Conservation (phyloP, 2,329 filamentous ascomycete genomes). For the Massarina eburnea region DNA sequence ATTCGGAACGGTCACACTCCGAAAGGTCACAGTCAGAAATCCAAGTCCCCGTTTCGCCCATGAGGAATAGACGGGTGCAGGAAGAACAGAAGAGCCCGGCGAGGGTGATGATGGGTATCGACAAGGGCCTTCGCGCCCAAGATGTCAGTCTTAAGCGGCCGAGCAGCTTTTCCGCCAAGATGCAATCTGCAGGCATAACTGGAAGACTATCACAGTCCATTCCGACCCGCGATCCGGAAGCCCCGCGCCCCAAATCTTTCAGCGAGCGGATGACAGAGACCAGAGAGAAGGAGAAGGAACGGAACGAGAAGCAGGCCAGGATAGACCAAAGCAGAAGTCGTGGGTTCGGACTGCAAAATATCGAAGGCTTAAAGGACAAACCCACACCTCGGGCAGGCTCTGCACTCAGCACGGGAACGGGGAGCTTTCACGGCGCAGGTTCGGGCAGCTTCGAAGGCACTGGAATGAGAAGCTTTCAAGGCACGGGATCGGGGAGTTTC, state of each 20-base stretch:
- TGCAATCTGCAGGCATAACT: constrained; percentile 7
- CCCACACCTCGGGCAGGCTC: constrained; percentile 30
- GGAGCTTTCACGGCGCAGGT: constrained; percentile 21
- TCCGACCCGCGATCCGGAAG: constrained; percentile 37
- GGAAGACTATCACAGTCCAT: constrained; percentile 41
- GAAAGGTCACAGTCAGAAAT: constrained; percentile 47
- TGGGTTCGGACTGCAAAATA: constrained; percentile 41
- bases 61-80: constrained; percentile 51
- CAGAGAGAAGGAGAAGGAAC: constrained; percentile 47
- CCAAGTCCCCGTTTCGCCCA: constrained; percentile 77
- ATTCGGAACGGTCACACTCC: too few relatives aligned
- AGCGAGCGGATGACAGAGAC: constrained; percentile 82
- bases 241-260: constrained; percentile 61
- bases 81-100: constrained; percentile 71
- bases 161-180: constrained; percentile 38
- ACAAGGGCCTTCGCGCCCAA: constrained; percentile 78
- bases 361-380: constrained; percentile 27
- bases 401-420: constrained; percentile 26
- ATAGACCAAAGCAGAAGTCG: constrained; percentile 46
- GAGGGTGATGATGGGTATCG: constrained; percentile 79
- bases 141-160: constrained; percentile 84
- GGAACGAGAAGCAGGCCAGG: constrained; percentile 47
- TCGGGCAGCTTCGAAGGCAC: too few relatives aligned
- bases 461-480: too few relatives aligned
- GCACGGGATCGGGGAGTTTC: too few relatives aligned